Evolutionary conservation across 2,329 filamentous ascomycete species (phyloP).

Genomic region (Colletotrichum sp.): DNA sequence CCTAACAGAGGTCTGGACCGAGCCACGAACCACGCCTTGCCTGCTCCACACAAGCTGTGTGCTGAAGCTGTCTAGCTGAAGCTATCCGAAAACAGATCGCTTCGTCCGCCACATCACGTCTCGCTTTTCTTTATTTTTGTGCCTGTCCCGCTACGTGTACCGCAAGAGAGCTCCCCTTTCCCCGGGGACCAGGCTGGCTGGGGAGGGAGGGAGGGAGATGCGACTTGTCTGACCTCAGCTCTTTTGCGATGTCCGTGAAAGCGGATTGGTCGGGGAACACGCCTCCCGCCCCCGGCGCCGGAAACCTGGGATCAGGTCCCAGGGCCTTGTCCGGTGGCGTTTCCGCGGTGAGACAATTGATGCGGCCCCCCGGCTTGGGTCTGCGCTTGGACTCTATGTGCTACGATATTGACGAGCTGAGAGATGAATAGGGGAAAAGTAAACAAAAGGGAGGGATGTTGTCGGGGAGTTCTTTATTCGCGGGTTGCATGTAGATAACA

Average conservation of each 20-base stretch:
- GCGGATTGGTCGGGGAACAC: not conserved
- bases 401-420: not conserved
- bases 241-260: not conserved
- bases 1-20: not conserved
- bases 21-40: not conserved
- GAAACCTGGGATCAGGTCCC: not conserved
- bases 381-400: not conserved
- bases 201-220: not conserved
- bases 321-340: not conserved
- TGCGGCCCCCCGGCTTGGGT: not conserved
- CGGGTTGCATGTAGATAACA: not conserved
- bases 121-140: not conserved
- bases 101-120: not conserved
- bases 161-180: not conserved
- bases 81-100: not conserved
- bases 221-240: not conserved
- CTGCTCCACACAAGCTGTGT: not conserved
- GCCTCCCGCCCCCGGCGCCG: not conserved
- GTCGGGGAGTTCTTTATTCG: not conserved
- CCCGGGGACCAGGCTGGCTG: not conserved
- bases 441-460: not conserved
- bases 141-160: not conserved
- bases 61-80: not conserved
- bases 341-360: not conserved
- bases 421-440: not conserved